Conservation (phyloP, 2,329 filamentous ascomycete genomes). For the Pseudogymnoascus sp. region DNA sequence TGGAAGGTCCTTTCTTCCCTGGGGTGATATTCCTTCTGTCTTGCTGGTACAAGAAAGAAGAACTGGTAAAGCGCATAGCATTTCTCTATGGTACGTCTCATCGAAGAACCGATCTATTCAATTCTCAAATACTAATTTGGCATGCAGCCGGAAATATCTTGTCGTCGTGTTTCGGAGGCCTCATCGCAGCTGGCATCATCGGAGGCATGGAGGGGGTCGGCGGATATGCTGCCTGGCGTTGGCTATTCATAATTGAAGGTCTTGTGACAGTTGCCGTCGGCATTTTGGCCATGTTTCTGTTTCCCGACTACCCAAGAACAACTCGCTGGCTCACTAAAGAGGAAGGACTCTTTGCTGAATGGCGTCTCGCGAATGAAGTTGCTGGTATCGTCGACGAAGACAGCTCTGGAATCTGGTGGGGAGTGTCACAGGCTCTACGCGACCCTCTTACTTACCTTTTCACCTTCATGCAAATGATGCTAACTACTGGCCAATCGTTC, state of each 20-base stretch:
- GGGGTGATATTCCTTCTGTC: slow-evolving; percentile 19
- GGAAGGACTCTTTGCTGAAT: slow-evolving; percentile 47
- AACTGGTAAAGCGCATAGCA: slow-evolving; percentile 23
- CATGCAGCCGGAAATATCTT: slow-evolving; percentile 48
- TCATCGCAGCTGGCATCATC: slow-evolving; percentile 52
- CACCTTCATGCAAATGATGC: background rate
- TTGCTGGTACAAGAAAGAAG: slow-evolving; percentile 26
- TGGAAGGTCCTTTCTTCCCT: slow-evolving; percentile 22
- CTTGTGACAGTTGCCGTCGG: slow-evolving; percentile 5
- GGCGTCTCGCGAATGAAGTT: slow-evolving; percentile 34
- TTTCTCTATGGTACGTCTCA: slow-evolving; percentile 24
- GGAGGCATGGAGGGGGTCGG: slow-evolving; percentile 51
- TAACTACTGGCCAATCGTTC: background rate
- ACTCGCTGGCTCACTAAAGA: slow-evolving; percentile 45
- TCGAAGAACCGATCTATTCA: background rate
- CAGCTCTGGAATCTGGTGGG: background rate
- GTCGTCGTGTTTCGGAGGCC: slow-evolving; percentile 53
- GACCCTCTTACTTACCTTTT: background rate
- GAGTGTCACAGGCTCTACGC: background rate
- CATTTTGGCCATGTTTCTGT: slow-evolving; percentile 1
- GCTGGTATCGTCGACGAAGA: background rate
- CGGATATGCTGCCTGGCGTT: slow-evolving; percentile 41
- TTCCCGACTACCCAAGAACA: background rate
- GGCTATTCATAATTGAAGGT: slow-evolving; percentile 17
- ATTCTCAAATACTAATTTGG: background rate